These are phyloP conservation scores for Blepharisma japonicum DNA, from an alignment of 73 alveolate species.

Conservation along the genomic window DNA sequence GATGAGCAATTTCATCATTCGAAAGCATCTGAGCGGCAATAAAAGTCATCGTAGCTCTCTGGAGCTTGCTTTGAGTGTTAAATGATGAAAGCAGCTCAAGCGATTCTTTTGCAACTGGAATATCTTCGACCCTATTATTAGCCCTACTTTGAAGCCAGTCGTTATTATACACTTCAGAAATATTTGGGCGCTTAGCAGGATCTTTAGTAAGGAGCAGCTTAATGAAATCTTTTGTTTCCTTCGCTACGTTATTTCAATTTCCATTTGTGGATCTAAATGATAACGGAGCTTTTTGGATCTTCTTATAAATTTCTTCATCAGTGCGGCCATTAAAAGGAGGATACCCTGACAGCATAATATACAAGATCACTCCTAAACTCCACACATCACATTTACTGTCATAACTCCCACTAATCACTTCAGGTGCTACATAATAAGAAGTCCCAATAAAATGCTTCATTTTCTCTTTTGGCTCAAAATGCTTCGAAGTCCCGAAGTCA, in stretches of 20 bases:
- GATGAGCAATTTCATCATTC: background rate
- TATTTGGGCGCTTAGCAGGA: no score
- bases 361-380: conserved; percentile 93
- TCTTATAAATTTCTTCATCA: conserved; percentile 75
- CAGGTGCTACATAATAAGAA: conserved; percentile 87
- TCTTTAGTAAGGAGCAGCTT: no score
- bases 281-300: conserved; percentile 46
- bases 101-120: background rate
- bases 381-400: conserved; percentile 90
- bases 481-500: conserved; percentile 86
- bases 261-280: no score
- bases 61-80: conserved; percentile 8
- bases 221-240: no score
- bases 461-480: conserved; percentile 57
- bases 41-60: background rate
- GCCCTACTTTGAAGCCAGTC: background rate
- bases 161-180: background rate
- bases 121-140: background rate
- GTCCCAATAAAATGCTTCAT: conserved; percentile 89
- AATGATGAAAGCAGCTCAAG: background rate
- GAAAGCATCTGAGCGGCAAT: background rate
- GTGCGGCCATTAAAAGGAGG: conserved; percentile 87
- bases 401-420: conserved; percentile 68
- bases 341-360: conserved; percentile 86
- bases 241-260: no score